phyloP scores from a whole-genome alignment of 805 yeast species.

The Nakazawaea peltata region DNA sequence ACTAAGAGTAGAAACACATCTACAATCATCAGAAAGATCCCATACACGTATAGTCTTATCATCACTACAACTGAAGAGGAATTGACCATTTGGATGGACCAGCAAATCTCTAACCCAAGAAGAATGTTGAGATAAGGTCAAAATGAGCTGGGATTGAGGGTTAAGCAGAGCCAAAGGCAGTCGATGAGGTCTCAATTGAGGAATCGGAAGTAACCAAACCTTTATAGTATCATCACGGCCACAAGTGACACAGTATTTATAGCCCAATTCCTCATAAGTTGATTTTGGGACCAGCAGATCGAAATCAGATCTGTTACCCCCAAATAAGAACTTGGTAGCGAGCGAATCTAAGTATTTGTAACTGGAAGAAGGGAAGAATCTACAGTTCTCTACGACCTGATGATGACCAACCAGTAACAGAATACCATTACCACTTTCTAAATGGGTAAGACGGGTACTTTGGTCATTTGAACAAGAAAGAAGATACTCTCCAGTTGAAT shows the following conservation, averaged over 20 bases:
- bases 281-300: conserved; percentile 12
- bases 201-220: conserved; percentile 73
- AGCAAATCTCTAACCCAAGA: conserved; percentile 76
- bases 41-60: conserved; percentile 71
- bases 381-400: conserved; percentile 73
- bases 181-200: conserved; percentile 45
- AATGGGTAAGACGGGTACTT: conserved; percentile 56
- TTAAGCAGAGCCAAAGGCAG: conserved; percentile 50
- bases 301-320: conserved; percentile 15
- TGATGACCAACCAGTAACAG: conserved; percentile 67
- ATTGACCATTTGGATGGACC: conserved; percentile 71
- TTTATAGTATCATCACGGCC: conserved; percentile 71
- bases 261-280: conserved; percentile 35
- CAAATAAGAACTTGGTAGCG: conserved; percentile 14
- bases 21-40: conserved; percentile 46
- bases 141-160: conserved; percentile 52
- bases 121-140: conserved; percentile 63
- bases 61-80: conserved; percentile 66
- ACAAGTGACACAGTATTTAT: conserved; percentile 67
- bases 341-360: conserved; percentile 44
- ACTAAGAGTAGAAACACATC: conserved; percentile 40
- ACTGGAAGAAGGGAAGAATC: conserved; percentile 47
- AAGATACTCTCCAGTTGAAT: conserved; percentile 43
- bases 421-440: conserved; percentile 58
- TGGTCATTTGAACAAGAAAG: conserved; percentile 78